phyloP scores from a whole-genome alignment of 352 stramenopile species.

The Halophytophthora batemanensis region DNA sequence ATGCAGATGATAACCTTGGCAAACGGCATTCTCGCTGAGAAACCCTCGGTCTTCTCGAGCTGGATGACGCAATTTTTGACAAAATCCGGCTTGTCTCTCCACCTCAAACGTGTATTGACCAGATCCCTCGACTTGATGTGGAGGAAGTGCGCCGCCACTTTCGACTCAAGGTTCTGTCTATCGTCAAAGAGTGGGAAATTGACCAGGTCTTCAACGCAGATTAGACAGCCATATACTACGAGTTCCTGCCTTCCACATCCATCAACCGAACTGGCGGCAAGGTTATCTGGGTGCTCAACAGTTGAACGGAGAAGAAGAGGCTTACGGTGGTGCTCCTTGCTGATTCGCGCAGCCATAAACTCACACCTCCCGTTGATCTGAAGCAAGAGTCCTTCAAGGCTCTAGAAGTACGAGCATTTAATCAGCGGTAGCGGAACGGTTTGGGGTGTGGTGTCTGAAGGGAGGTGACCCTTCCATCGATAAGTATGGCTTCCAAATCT shows the following conservation, averaged over 20 bases:
- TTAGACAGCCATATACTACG: neutral
- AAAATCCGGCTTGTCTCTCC: neutral
- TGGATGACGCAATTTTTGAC: neutral
- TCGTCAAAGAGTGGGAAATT: neutral
- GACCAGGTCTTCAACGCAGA: neutral
- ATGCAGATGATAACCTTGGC: neutral
- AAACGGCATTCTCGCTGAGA: neutral
- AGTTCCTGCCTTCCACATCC: neutral
- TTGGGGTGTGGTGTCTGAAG: conserved; percentile 22
- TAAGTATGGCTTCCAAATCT: conserved; percentile 9
- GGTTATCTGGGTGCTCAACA: conserved; percentile 19
- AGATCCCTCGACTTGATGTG: neutral
- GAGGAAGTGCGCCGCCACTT: neutral
- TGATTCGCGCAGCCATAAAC: conserved; percentile 4
- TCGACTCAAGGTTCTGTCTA: neutral
- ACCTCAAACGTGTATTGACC: neutral
- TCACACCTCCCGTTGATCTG: conserved; percentile 12
- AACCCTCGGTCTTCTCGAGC: neutral
- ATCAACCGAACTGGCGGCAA: neutral
- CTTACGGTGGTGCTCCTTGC: conserved; percentile 14
- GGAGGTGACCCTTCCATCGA: conserved; percentile 8
- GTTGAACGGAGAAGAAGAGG: conserved; percentile 14
- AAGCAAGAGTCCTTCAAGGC: conserved; percentile 10
- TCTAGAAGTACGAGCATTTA: neutral
- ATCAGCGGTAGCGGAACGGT: conserved; percentile 9